Conservation (phyloP, 805 yeast genomes). For the Yueomyces sinensis region DNA sequence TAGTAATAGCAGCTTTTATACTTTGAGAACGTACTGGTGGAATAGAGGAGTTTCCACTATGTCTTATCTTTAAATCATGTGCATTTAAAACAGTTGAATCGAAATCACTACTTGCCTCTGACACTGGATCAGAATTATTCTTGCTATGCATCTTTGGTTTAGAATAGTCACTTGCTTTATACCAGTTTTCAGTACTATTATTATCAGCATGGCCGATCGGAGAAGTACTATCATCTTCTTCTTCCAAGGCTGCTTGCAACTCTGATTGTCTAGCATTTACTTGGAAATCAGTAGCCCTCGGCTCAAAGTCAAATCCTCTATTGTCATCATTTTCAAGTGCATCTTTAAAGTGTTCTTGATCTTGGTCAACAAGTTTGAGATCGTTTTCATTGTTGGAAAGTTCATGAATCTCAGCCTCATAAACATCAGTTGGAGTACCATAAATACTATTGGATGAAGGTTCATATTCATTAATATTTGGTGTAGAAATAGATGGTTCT, state of each 20-base stretch:
- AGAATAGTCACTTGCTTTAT: too few relatives aligned
- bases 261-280: not conserved
- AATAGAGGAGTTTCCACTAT: not conserved
- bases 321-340: not conserved
- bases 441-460: too few relatives aligned
- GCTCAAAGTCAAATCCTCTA: not conserved
- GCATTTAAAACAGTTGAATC: not conserved
- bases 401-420: not conserved
- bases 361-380: not conserved
- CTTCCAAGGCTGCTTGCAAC: not conserved
- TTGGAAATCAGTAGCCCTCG: not conserved
- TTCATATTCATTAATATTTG: too few relatives aligned
- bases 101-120: not conserved
- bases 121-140: not conserved
- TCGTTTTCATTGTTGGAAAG: not conserved
- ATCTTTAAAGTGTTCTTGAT: not conserved
- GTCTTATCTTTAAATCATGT: not conserved
- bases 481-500: too few relatives aligned
- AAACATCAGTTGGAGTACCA: not conserved
- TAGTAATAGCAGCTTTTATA: too few relatives aligned
- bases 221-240: not conserved
- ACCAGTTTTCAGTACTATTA: too few relatives aligned
- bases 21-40: too few relatives aligned
- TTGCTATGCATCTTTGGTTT: not conserved
- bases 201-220: too few relatives aligned